phyloP scores from a whole-genome alignment of 257 asterid species.

The Fraxinus anomala region DNA sequence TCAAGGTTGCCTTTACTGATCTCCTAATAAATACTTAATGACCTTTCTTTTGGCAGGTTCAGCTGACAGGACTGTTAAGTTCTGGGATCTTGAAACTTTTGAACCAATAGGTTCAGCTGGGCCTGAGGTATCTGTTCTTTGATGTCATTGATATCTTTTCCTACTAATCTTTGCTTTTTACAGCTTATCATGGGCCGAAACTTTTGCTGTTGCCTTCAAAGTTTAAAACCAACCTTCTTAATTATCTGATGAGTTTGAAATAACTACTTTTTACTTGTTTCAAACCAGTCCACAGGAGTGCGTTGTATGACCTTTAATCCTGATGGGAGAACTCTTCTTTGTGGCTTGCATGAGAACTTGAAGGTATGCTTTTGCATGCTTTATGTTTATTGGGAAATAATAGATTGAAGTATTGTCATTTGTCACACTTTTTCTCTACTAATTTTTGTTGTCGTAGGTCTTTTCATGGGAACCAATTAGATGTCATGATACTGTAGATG shows the following conservation, averaged over 20 bases:
- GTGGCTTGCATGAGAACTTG: constrained; percentile 95
- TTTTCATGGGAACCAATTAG: constrained; percentile 99
- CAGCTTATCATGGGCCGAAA: background rate
- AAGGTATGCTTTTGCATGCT: constrained; percentile 55
- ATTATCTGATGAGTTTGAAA: constrained; percentile 17
- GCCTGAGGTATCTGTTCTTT: constrained; percentile 68
- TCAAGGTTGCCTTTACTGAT: constrained; percentile 6
- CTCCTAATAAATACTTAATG: constrained; percentile 22
- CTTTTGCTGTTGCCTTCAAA: constrained; percentile 19
- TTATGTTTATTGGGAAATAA: constrained; percentile 12
- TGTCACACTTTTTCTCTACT: constrained; percentile 13
- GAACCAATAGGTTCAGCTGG: constrained; percentile 97
- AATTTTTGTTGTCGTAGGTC: constrained; percentile 46
- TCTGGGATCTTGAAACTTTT: constrained; percentile 99
- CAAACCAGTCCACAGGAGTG: constrained; percentile 81
- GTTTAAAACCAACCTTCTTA: background rate
- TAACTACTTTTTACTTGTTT: constrained; percentile 35
- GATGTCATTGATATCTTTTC: constrained; percentile 21
- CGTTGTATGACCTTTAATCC: constrained; percentile 96
- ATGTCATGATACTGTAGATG: constrained; percentile 87
- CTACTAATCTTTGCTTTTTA: constrained; percentile 9
- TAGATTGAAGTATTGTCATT: constrained; percentile 9
- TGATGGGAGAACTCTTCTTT: constrained; percentile 95
- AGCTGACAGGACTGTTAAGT: constrained; percentile 91
- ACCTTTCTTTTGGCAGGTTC: constrained; percentile 65